A percentile compares a stretch with the other conserved stretches of the same genome.
phyloP scores from a whole-genome alignment of 768 basidiomycete species.

The Coprinellus micaceus region DNA sequence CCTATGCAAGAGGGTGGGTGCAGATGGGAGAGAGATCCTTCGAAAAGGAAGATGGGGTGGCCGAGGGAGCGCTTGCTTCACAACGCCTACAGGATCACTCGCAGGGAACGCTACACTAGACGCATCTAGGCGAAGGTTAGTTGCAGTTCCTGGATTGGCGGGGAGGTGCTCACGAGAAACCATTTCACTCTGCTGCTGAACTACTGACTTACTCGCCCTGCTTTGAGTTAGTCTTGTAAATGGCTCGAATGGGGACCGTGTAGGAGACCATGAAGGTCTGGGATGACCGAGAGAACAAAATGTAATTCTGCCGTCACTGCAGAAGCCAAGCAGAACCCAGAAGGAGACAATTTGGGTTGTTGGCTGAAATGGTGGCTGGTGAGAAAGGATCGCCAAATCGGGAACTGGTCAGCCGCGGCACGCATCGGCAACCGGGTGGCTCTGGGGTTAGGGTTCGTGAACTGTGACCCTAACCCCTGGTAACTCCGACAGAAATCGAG shows the following conservation, averaged over 20 bases:
- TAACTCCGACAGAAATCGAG: too few species aligned
- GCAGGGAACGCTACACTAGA: conserved; percentile 23
- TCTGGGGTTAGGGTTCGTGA: too few species aligned
- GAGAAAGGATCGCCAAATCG: too few species aligned
- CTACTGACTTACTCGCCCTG: neutral
- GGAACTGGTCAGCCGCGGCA: too few species aligned
- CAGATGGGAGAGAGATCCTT: conserved; percentile 56
- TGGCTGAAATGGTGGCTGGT: too few species aligned
- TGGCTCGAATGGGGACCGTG: neutral
- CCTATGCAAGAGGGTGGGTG: conserved; percentile 50
- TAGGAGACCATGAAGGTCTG: neutral
- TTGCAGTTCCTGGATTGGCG: neutral
- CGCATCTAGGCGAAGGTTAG: neutral
- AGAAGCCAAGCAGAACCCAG: too few species aligned
- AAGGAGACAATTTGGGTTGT: too few species aligned
- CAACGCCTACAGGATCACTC: conserved; percentile 19
- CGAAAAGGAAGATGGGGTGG: conserved; percentile 57
- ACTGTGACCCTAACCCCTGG: too few species aligned
- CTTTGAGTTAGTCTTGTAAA: too few species aligned
- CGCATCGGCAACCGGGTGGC: too few species aligned
- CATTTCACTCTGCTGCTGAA: neutral
- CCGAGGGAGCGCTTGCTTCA: conserved; percentile 28
- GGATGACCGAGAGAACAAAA: neutral
- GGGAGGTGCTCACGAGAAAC: neutral
- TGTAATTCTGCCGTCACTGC: too few species aligned